Evolutionary conservation across 257 asterid genomes (phyloP).

Genomic region (Salvia hispanica): DNA sequence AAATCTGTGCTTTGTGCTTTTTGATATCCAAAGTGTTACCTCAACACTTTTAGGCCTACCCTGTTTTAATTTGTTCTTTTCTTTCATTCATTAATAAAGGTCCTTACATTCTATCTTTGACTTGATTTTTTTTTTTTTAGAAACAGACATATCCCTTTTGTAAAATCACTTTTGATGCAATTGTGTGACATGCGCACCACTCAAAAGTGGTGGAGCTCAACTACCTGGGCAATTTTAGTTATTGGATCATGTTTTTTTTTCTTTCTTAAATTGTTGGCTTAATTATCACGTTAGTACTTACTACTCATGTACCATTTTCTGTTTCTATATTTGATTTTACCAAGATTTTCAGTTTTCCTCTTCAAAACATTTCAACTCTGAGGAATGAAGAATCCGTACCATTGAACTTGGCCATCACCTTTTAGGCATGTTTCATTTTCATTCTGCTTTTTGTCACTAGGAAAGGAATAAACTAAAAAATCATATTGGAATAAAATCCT

Average conservation of each 20-base stretch:
- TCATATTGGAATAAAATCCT: slow-evolving; percentile 26
- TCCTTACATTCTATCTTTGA: slow-evolving; percentile 23
- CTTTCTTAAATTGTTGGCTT: slow-evolving; percentile 28
- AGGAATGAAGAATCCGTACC: slow-evolving; percentile 14
- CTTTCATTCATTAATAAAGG: slow-evolving; percentile 35
- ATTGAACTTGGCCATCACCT: slow-evolving; percentile 11
- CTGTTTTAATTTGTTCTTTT: slow-evolving; percentile 44
- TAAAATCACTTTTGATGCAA: slow-evolving; percentile 22
- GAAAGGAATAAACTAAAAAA: background rate
- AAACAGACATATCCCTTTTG: slow-evolving; percentile 11
- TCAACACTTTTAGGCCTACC: slow-evolving; percentile 51
- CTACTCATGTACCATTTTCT: slow-evolving; percentile 9
- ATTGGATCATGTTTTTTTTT: slow-evolving; percentile 7
- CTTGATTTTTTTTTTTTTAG: slow-evolving; percentile 18
- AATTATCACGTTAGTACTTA: slow-evolving; percentile 32
- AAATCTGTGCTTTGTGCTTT: slow-evolving; percentile 32
- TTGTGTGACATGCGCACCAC: slow-evolving; percentile 25
- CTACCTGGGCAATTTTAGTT: background rate
- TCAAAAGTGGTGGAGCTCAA: background rate
- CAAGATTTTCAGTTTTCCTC: too few species aligned
- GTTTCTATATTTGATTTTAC: slow-evolving; percentile 25
- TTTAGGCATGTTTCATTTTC: slow-evolving; percentile 9
- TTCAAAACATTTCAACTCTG: background rate
- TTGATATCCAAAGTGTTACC: slow-evolving; percentile 37
- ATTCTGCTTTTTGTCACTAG: slow-evolving; percentile 17